Base-by-base conservation (phyloP, 495 filamentous ascomycete genomes). In the Penicillium crystallinum region DNA sequence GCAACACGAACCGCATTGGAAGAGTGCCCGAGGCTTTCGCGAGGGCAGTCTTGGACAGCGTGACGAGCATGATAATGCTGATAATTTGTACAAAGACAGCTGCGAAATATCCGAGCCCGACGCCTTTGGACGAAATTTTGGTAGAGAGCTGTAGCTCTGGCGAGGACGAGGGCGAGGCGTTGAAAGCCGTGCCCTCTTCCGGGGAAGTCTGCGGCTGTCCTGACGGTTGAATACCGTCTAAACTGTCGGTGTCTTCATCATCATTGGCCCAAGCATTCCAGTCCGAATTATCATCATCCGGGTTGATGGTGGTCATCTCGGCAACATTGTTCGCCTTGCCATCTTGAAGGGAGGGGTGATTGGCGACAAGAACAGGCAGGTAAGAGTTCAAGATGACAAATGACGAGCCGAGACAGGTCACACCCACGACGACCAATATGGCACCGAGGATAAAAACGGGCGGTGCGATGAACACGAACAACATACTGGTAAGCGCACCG, bases 401-500 rank as follows among this genome's bases (percentile, higher is more conserved):
- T 0, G 77, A 78, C 4, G 71, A 79, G 0, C 77, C 76, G 4
- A 80, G 64, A 53, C 85, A 91, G 2, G 84, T 88, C 52, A 95
- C 91, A 1, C 89, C 86, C 43, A 95, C 73, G 33, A 93, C 85
- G 10, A 90, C 89, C 55, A 93, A 72, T 4, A 95, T 51, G 0
- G 88, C 82, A 29, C 85, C 90, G 25, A 96, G 74, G 6, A 93
- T 56, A 58, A 89, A 95, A 4, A 86, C 71, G 3, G 78, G 71
- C 4, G 87, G 81, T 3, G 78, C 78, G 42, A 95, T 77, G 38
- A 88, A 81, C 29, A 95, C 77, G 63, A 95, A 96, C 3, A 86
- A 74, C 90, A 96, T 96, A 35, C 87, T 90, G 31, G 81, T 80
- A 11, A 80, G 70, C 46, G 88, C 83, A 7, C 91, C 91, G n/a